Evolutionary conservation across 2,329 filamentous ascomycete genomes (phyloP), one percentile per base, ranked within the genome.

Genomic region (Aspergillus transmontanensis): DNA sequence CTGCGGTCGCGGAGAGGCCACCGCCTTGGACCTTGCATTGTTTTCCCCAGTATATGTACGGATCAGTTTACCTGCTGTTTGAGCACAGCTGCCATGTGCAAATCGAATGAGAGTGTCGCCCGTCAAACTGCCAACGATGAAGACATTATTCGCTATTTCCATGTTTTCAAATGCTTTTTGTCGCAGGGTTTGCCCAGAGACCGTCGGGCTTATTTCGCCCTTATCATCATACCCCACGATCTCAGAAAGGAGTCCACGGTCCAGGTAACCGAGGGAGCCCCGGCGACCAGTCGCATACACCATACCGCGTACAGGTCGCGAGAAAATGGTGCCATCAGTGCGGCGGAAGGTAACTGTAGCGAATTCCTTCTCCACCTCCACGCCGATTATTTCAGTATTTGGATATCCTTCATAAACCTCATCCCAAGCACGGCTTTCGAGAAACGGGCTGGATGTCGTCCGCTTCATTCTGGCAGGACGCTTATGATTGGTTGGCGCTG

Each of bases 21-120:
- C 57, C n/a, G 64, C 34, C 14, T 32, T 57, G 32, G 43, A 55
- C 39, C 57, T 53, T 6, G 54, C 55, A 41, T 69, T 65, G 5
- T 67, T 58, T 28, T 69, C 64, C 6, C 68, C 63, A 9, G 68
- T 64, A 53, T 66, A 61, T 9, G 66, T 63, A 4, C 66, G 66
- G 32, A 84, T 78, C 23, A 88, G 80, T 64, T 80, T 83, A 4
- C 85, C 83, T 4, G 85, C 86, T 5, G 83, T 80, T 68, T 84
- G 85, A 9, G 85, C 82, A 66, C 86, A 87, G 6, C 85, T 83
- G 3, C 86, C 86, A 32, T 87, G 85, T 10, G 85, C 84, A 68
- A 87, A 87, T 1, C 86, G 79, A 30, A 89, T 84, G 4, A 89
- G 76, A 3, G 85, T 87, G 71, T 89, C 86, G 4, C 86, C 86